Percentiles rank a stretch among this genome's conserved stretches.
Conservation (phyloP, 2,329 filamentous ascomycete genomes). For the Magnaporthiopsis rhizophila region DNA sequence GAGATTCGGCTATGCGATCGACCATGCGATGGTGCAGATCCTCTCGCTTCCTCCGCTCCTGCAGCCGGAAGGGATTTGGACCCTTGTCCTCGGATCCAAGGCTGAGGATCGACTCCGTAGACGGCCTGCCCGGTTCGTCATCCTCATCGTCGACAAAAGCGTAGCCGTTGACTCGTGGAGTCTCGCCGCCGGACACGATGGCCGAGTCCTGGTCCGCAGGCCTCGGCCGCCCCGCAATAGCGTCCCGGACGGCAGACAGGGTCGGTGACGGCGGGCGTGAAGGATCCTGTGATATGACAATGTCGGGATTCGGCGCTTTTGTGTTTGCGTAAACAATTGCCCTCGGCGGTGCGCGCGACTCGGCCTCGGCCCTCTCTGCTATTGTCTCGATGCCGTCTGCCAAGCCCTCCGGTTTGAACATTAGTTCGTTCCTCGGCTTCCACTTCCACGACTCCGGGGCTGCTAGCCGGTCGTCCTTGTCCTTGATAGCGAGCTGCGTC, state of each 20-base stretch:
- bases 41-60: slow-evolving; percentile 68
- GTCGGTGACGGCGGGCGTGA: slow-evolving; percentile 67
- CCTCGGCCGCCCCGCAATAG: slow-evolving; percentile 66
- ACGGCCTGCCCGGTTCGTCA: slow-evolving; percentile 36
- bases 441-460: slow-evolving; percentile 69
- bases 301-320: slow-evolving; percentile 51
- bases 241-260: slow-evolving; percentile 74
- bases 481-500: slow-evolving; percentile 53
- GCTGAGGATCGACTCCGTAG: slow-evolving; percentile 34
- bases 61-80: slow-evolving; percentile 73
- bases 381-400: slow-evolving; percentile 54
- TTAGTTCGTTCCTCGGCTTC: slow-evolving; percentile 71
- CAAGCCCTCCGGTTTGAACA: slow-evolving; percentile 69
- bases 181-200: slow-evolving; percentile 53
- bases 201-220: slow-evolving; percentile 53
- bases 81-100: slow-evolving; percentile 53
- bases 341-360: slow-evolving; percentile 69
- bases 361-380: slow-evolving; percentile 58
- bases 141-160: slow-evolving; percentile 83
- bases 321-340: slow-evolving; percentile 78
- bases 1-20: slow-evolving; percentile 67
- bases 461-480: slow-evolving; percentile 64
- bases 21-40: slow-evolving; percentile 80
- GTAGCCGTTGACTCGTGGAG: slow-evolving; percentile 87
- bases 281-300: slow-evolving; percentile 20